Evolutionary conservation across 129 eudicot genomes (phyloP).

Genomic region (Silybum marianum): DNA sequence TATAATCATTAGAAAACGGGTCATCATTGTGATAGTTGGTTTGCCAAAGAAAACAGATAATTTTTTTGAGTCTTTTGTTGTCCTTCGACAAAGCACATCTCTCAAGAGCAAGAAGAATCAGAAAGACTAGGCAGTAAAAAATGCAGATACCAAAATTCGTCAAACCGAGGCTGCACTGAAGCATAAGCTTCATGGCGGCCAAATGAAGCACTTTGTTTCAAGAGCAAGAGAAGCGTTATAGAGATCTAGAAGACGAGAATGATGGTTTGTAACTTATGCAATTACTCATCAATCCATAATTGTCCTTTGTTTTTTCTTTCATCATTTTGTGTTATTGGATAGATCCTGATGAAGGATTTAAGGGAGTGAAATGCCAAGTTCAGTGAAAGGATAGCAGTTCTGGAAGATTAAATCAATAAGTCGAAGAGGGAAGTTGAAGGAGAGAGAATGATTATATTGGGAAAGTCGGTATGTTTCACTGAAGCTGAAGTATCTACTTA

Average conservation of each 20-base stretch:
- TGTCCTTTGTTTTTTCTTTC: not conserved
- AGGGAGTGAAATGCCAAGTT: slow-evolving; percentile 67
- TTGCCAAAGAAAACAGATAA: not conserved
- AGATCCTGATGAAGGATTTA: slow-evolving; percentile 87
- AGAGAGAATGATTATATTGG: slow-evolving; percentile 14
- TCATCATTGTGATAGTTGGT: not conserved
- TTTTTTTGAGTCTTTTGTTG: slow-evolving; percentile 15
- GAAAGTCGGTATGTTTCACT: slow-evolving; percentile 56
- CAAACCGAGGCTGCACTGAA: slow-evolving; percentile 57
- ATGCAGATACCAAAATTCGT: slow-evolving; percentile 64
- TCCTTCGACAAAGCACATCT: slow-evolving; percentile 61
- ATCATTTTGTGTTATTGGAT: slow-evolving; percentile 16
- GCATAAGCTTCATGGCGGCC: slow-evolving; percentile 52
- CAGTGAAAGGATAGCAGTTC: slow-evolving; percentile 48
- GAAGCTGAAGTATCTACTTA: slow-evolving; percentile 55
- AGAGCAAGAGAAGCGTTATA: slow-evolving; percentile 49
- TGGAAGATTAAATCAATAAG: slow-evolving; percentile 55
- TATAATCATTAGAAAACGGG: not conserved
- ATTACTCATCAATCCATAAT: slow-evolving; percentile 9
- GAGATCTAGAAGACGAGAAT: slow-evolving; percentile 59
- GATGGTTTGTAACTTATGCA: slow-evolving; percentile 49
- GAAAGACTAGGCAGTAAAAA: slow-evolving; percentile 63
- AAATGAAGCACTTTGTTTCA: slow-evolving; percentile 56
- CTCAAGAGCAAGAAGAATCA: slow-evolving; percentile 79
- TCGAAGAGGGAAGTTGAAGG: slow-evolving; percentile 55